Evolutionary conservation across 805 yeast genomes (phyloP).

Genomic region (Saccharomycopsis babjevae): DNA sequence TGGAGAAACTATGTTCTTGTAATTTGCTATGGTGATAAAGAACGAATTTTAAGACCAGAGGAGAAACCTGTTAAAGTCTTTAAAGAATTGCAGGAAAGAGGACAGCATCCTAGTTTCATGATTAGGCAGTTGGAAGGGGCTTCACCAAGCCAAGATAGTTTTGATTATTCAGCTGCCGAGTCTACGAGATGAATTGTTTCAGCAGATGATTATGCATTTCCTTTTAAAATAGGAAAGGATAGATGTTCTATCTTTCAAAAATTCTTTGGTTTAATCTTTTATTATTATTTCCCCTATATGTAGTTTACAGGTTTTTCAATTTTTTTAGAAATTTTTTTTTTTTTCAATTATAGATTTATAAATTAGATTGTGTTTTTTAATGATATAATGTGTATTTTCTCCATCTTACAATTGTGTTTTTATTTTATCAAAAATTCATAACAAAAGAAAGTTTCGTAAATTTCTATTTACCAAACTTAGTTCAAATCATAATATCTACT

Average conservation of each 20-base stretch:
- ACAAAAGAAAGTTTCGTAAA: neutral
- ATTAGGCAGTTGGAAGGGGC: constrained; percentile 63
- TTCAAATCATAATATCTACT: constrained; percentile 33
- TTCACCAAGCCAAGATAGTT: constrained; percentile 8
- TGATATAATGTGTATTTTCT: no score
- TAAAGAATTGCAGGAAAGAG: constrained; percentile 75
- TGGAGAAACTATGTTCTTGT: constrained; percentile 85
- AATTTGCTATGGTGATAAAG: constrained; percentile 85
- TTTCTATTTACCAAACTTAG: constrained; percentile 1
- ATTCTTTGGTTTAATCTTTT: neutral
- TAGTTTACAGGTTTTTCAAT: no score
- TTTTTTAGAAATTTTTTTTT: neutral
- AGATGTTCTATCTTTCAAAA: neutral
- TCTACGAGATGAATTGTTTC: neutral
- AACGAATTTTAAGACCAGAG: constrained; percentile 67
- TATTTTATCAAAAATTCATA: neutral
- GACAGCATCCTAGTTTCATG: constrained; percentile 88
- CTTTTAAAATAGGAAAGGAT: no score
- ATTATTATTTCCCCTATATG: neutral
- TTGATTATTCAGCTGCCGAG: constrained; percentile 3
- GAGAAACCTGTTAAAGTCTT: constrained; percentile 84
- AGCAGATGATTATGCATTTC: no score
- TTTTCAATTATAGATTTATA: no score
- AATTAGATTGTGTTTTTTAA: no score
- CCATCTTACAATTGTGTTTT: neutral